Percentiles rank a stretch among this genome's conserved stretches.
phyloP scores from a whole-genome alignment of 2,329 filamentous ascomycete genomes.

The Blumeria graminis region DNA sequence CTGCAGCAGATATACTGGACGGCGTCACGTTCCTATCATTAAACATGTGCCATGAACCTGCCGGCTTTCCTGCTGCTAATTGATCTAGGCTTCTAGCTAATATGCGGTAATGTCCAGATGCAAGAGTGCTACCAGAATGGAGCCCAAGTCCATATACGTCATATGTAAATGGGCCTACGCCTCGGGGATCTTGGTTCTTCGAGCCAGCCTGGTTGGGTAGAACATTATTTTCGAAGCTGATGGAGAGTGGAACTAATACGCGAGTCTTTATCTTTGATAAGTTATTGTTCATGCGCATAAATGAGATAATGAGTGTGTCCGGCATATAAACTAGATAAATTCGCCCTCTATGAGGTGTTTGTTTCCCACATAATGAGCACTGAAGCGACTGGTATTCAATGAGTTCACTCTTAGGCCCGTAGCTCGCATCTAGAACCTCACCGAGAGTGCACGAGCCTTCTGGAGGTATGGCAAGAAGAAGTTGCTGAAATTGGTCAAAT shows the following conservation, averaged over 20 bases:
- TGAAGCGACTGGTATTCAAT: constrained; percentile 1
- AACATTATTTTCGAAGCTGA: constrained; percentile 21
- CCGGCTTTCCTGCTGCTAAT: neutral
- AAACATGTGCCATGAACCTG: constrained; percentile 6
- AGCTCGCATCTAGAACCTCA: neutral
- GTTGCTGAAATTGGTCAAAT: constrained; percentile 1
- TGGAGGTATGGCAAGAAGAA: neutral
- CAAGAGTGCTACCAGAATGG: constrained; percentile 7
- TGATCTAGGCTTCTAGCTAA: constrained; percentile 7
- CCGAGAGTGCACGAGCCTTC: neutral
- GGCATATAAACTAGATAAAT: constrained; percentile 3
- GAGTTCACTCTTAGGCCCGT: neutral
- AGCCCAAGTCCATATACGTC: constrained; percentile 62
- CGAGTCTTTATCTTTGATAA: neutral
- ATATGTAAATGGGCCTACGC: constrained; percentile 42
- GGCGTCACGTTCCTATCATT: constrained; percentile 4
- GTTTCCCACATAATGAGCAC: neutral
- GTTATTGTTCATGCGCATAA: constrained; percentile 2
- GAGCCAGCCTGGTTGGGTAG: constrained; percentile 16
- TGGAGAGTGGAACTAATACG: constrained; percentile 1
- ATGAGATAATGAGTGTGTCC: constrained; percentile 4
- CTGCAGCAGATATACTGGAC: neutral
- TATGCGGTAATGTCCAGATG: constrained; percentile 10
- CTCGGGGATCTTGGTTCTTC: constrained; percentile 12
- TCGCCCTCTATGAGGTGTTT: neutral